phyloP scores from a whole-genome alignment of 1,284 basidiomycete genomes.

The Cutaneotrichosporon cyanovorans region DNA sequence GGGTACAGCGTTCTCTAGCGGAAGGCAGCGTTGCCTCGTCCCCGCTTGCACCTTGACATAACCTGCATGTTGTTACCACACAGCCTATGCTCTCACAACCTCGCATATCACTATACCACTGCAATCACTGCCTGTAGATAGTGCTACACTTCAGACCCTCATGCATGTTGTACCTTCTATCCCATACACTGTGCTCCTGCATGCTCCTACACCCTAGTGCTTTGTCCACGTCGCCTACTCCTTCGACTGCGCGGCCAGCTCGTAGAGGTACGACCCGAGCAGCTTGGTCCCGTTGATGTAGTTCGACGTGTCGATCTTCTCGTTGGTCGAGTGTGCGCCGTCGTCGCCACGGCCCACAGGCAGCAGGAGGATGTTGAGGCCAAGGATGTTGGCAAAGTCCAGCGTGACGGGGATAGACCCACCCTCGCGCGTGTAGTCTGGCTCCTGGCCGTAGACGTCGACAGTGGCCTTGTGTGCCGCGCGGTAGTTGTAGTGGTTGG shows the following conservation, averaged over 20 bases:
- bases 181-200: too few relatives aligned
- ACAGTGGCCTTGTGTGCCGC: constrained; percentile 71
- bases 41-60: too few relatives aligned
- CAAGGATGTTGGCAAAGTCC: constrained; percentile 83
- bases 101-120: too few relatives aligned
- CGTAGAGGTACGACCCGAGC: constrained; percentile 75
- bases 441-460: constrained; percentile 70
- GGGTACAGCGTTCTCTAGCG: constrained; percentile 9
- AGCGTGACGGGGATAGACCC: constrained; percentile 91
- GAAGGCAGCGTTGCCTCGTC: too few relatives aligned
- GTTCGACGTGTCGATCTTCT: constrained; percentile 90
- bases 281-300: constrained; percentile 76
- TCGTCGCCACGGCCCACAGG: constrained; percentile 93
- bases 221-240: constrained; percentile 1
- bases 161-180: too few relatives aligned
- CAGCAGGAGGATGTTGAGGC: constrained; percentile 64
- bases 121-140: too few relatives aligned
- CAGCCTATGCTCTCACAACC: too few relatives aligned
- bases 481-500: constrained; percentile 84
- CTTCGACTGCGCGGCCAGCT: constrained; percentile 52
- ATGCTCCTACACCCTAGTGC: neutral
- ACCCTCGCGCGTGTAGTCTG: constrained; percentile 87
- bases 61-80: too few relatives aligned
- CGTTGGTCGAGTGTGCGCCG: constrained; percentile 77
- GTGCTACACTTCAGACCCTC: too few relatives aligned